Conservation (phyloP, 164 flowering plant species). For the Chloranthus sessilifolius region DNA sequence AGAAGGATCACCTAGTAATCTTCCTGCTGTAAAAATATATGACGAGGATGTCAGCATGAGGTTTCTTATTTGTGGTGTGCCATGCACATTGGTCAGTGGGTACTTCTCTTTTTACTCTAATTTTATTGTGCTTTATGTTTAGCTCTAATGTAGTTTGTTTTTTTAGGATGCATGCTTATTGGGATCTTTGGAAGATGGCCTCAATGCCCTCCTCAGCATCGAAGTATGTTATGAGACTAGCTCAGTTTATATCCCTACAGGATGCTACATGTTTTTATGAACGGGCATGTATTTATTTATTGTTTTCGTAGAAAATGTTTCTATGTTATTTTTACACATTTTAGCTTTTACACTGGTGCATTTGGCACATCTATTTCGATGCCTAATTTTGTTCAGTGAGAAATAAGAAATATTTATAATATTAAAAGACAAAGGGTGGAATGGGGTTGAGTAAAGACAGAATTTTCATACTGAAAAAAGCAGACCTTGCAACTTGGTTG, state of each 20-base stretch:
- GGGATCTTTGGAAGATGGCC: conserved; percentile 86
- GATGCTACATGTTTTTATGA: not conserved
- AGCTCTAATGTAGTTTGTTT: not conserved
- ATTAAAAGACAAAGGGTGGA: no score
- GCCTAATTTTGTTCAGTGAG: no score
- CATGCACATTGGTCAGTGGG: conserved; percentile 56
- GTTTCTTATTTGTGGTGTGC: conserved; percentile 85
- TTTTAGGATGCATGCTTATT: conserved; percentile 73
- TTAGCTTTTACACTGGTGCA: not conserved
- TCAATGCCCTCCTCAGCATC: conserved; percentile 80
- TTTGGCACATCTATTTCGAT: no score
- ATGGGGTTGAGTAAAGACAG: no score
- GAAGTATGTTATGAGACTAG: conserved; percentile 75
- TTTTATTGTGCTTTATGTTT: no score
- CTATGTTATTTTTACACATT: not conserved
- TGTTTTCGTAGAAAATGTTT: not conserved
- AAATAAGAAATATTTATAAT: no score
- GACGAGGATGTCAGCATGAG: conserved; percentile 83
- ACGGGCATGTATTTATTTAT: no score
- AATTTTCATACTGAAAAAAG: no score
- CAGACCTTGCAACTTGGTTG: no score
- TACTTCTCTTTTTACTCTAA: conserved; percentile 23
- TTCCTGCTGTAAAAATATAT: conserved; percentile 78
- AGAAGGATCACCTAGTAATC: conserved; percentile 40
- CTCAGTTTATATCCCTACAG: not conserved